Base-by-base conservation (phyloP, 768 basidiomycete species). In the Hypholoma fasciculare region DNA sequence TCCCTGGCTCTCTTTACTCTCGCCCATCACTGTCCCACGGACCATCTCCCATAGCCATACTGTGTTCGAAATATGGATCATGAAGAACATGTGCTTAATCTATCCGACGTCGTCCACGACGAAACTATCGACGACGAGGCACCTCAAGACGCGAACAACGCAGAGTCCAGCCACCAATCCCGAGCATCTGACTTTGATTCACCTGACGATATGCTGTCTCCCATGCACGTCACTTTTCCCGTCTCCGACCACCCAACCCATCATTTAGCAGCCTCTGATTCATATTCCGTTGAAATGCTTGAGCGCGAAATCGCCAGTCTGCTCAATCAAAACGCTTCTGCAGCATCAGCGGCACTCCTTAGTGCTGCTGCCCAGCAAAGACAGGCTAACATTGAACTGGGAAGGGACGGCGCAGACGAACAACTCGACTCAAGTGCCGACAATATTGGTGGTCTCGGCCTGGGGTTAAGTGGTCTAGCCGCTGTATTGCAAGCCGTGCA, bases 81-180 rank as follows among this genome's bases (percentile, higher is more conserved):
- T 71, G 85, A 87, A 69, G 84, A 87, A 68, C 82, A 83, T 60
- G 82, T 84, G 61, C 82, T 92, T 61, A 83, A 85, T 67, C 83
- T 92, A 64, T 92, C 90, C 47, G 90, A 92, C 74, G 90, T 92
- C 72, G 89, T 92, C 46, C 88, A 91, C 71, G 90, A 92, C 69
- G 88, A 90, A 56, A 80, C 87, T 30, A 80, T 90, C 20, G 84
- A 80, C 69, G 82, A 88, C 64, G 84, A 86, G 62, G 73, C 76
- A 47, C 74, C 76, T 53, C 66, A 69, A 50, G 66, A 70, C 44
- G 60, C 71, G 47, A 62, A 75, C 54, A 47, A 62, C 34, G 40
- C 73, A 52, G 65, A 64, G 57, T 36, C 69, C 65, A 64, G 74
- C 61, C 62, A 68, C 67, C 61, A 69, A 61, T 56, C 71, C 48